Percentiles rank a stretch among this genome's conserved stretches.
Evolutionary conservation across 257 asterid species (phyloP).

Genomic region (Ligustrum vulgare): DNA sequence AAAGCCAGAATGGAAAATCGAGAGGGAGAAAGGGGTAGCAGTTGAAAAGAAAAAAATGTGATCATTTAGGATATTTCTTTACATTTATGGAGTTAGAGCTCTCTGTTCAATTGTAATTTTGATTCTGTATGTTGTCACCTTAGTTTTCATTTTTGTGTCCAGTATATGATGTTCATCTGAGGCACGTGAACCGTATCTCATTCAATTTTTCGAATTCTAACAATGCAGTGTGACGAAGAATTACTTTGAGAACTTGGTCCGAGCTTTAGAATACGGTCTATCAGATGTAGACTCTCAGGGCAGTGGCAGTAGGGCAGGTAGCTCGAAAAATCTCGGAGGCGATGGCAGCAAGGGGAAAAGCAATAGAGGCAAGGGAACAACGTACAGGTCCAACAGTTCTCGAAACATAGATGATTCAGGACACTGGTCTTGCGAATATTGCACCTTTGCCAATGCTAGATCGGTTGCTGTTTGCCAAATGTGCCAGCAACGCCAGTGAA

Average conservation of each 20-base stretch:
- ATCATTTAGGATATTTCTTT: not conserved
- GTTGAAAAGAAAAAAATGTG: not conserved
- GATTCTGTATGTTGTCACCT: not conserved
- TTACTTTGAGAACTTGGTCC: constrained; percentile 89
- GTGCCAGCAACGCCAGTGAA: constrained; percentile 70
- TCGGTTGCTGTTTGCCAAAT: constrained; percentile 58
- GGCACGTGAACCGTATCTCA: not conserved
- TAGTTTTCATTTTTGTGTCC: not conserved
- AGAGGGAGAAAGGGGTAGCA: not conserved
- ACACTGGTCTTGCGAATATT: constrained; percentile 75
- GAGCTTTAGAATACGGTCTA: constrained; percentile 85
- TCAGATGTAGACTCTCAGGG: constrained; percentile 73
- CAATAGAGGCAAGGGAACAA: constrained; percentile 58
- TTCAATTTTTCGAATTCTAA: constrained; percentile 8
- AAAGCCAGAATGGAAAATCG: not conserved
- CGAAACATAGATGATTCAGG: constrained; percentile 56
- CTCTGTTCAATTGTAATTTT: not conserved
- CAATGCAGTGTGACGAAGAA: constrained; percentile 85
- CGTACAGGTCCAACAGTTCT: constrained; percentile 61
- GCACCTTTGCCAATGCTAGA: constrained; percentile 65
- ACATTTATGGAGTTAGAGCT: not conserved
- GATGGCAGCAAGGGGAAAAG: constrained; percentile 53
- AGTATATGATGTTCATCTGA: not conserved
- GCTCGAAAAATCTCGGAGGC: constrained; percentile 57
- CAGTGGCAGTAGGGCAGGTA: constrained; percentile 50